Conservation (phyloP, 179 eudicot genomes). For the Beta macrorhiza region DNA sequence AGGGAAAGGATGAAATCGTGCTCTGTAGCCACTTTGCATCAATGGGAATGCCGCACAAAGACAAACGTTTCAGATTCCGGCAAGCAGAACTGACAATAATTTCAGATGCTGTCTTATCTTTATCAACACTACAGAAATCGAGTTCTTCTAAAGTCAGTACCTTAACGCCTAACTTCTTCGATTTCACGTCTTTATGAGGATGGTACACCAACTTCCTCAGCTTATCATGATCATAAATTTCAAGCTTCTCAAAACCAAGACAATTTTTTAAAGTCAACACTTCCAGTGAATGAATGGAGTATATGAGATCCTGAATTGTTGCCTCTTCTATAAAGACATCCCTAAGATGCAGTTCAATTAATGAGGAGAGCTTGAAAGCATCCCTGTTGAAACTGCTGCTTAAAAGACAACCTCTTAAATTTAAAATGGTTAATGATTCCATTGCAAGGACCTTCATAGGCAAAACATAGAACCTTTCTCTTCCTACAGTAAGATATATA, state of each 20-base stretch:
- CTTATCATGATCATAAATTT: constrained; percentile 19
- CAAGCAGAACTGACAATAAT: constrained; percentile 14
- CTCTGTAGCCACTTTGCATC: constrained; percentile 9
- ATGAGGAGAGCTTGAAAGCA: constrained; percentile 17
- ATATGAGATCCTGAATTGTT: constrained; percentile 21
- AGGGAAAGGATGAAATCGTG: constrained; percentile 22
- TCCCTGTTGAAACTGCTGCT: constrained; percentile 3
- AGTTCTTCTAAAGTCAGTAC: constrained; percentile 25
- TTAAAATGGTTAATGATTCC: constrained; percentile 18
- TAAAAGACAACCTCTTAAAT: constrained; percentile 20
- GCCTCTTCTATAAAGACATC: constrained; percentile 19
- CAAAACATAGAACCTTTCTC: constrained; percentile 21
- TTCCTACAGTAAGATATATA: constrained; percentile 21
- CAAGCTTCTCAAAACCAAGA: constrained; percentile 17
- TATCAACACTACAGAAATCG: constrained; percentile 6
- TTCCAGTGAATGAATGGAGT: constrained; percentile 20
- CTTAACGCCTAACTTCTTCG: constrained; percentile 15
- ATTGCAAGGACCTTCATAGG: constrained; percentile 25
- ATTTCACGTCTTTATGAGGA: neutral
- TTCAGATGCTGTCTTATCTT: neutral
- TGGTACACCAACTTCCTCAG: constrained; percentile 18
- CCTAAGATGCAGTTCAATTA: constrained; percentile 22
- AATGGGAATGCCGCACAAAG: constrained; percentile 19
- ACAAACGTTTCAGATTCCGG: constrained; percentile 24
- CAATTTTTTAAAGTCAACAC: constrained; percentile 16